Conservation (phyloP, 129 eudicot genomes). For the carrot (Daucus carota) region DNA sequence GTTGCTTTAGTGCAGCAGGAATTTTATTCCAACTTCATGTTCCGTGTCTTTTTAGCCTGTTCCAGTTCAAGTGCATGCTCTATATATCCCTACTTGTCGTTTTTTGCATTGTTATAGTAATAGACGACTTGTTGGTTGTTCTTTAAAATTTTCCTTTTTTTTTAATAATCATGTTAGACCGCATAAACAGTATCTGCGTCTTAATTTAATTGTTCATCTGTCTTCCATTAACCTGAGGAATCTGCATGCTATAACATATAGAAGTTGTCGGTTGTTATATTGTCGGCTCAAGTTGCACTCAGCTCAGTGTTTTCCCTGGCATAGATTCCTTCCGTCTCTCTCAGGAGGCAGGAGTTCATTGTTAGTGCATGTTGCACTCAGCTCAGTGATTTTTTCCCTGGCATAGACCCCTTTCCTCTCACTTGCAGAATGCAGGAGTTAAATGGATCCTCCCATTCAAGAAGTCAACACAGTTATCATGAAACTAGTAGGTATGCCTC, state of each 20-base stretch:
- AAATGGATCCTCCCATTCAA: not conserved
- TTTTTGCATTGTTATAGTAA: not conserved
- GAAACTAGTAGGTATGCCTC: not conserved
- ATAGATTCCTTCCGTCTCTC: not conserved
- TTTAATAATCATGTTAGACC: not conserved
- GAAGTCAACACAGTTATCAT: not conserved
- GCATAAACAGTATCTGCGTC: conserved; percentile 27
- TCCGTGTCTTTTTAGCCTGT: not conserved
- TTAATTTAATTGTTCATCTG: conserved; percentile 19
- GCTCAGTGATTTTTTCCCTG: conserved; percentile 1
- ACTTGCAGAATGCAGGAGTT: not conserved
- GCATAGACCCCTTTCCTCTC: not conserved
- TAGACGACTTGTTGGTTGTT: not conserved
- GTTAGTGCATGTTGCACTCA: conserved; percentile 12
- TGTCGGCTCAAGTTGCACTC: conserved; percentile 9
- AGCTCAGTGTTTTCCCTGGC: not conserved
- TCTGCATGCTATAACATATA: conserved; percentile 1
- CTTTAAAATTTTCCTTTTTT: not conserved
- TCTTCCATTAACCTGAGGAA: conserved; percentile 9
- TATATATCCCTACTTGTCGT: not conserved
- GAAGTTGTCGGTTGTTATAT: conserved; percentile 16
- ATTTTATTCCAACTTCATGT: not conserved
- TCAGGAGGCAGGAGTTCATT: conserved; percentile 6
- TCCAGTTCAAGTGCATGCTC: not conserved
- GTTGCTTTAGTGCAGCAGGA: not conserved